phyloP scores from a whole-genome alignment of 345 rosid genomes.

The Salix koriyanagi region DNA sequence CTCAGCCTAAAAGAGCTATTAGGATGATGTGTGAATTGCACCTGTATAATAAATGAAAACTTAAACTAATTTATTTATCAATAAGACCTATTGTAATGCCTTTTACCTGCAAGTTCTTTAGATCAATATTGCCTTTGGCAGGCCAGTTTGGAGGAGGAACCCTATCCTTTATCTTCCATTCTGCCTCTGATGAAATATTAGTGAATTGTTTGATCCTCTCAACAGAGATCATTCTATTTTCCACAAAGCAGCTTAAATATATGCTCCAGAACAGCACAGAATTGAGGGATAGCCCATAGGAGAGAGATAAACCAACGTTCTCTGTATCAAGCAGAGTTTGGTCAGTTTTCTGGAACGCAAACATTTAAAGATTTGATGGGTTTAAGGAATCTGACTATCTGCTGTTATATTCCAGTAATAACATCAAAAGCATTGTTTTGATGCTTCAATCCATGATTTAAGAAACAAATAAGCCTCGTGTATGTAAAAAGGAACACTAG shows the following conservation, averaged over 20 bases:
- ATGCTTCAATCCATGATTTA: not conserved
- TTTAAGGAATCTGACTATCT: not conserved
- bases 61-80: not conserved
- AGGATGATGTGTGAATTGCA: not conserved
- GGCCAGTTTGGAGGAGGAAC: conserved; percentile 82
- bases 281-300: conserved; percentile 88
- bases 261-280: conserved; percentile 70
- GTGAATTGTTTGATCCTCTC: conserved; percentile 94
- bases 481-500: not conserved
- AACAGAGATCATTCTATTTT: conserved; percentile 86
- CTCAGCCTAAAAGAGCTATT: not conserved
- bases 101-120: conserved; percentile 74
- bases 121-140: conserved; percentile 56
- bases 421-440: not conserved
- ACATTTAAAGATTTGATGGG: not conserved
- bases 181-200: conserved; percentile 69
- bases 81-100: not conserved
- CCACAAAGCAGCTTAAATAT: conserved; percentile 81
- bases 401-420: not conserved
- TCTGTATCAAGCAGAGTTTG: conserved; percentile 37
- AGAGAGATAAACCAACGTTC: conserved; percentile 83
- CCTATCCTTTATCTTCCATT: conserved; percentile 59
- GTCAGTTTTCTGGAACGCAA: not conserved
- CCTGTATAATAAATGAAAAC: not conserved
- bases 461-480: not conserved